Evolutionary conservation across 257 asterid genomes (phyloP).

Genomic region (Solanum ossicruentum): DNA sequence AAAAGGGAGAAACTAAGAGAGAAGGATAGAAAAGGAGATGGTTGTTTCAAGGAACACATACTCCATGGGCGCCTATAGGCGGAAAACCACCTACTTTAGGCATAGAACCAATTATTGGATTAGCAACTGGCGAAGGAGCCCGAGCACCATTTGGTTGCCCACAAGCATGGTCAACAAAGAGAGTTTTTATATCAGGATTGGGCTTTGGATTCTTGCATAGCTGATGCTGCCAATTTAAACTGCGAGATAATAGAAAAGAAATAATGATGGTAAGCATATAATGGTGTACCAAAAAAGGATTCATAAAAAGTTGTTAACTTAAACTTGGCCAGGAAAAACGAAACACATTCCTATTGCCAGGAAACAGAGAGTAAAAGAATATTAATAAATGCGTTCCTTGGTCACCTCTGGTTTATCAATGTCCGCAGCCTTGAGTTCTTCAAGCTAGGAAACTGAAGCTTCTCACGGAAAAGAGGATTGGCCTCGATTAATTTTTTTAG

Average conservation of each 20-base stretch:
- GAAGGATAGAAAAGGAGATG: background rate
- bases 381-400: background rate
- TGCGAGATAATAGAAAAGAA: constrained; percentile 6
- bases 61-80: constrained; percentile 34
- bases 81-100: constrained; percentile 37
- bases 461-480: constrained; percentile 49
- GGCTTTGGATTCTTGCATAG: constrained; percentile 47
- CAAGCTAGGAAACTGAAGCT: constrained; percentile 45
- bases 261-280: background rate
- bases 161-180: constrained; percentile 49
- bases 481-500: constrained; percentile 40
- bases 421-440: constrained; percentile 41
- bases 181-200: constrained; percentile 47
- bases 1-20: background rate
- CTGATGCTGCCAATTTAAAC: constrained; percentile 67
- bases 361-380: background rate
- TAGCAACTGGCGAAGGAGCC: constrained; percentile 33
- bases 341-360: background rate
- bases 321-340: background rate
- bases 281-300: background rate
- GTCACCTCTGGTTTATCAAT: constrained; percentile 50
- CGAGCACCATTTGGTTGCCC: constrained; percentile 29
- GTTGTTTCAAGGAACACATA: constrained; percentile 14
- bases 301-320: background rate
- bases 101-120: constrained; percentile 18